Conservation (phyloP, 2,329 filamentous ascomycete species). For the Orbilia javanica region DNA sequence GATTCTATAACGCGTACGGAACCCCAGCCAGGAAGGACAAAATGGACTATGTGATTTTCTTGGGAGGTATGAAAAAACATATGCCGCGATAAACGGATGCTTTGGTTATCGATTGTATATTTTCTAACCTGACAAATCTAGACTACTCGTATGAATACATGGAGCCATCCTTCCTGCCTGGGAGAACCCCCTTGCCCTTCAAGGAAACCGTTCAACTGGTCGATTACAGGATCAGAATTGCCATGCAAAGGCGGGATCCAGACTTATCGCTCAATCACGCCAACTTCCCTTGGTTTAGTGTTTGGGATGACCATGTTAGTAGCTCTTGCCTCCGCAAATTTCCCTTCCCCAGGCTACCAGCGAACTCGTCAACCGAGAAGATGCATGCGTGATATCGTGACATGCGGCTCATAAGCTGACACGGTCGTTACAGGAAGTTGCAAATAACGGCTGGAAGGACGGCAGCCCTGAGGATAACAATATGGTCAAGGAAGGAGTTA, state of each 20-base stretch:
- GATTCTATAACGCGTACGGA: constrained; percentile 69
- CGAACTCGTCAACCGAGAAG: not conserved
- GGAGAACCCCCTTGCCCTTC: constrained; percentile 62
- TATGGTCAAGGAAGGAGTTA: constrained; percentile 72
- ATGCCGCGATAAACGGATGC: constrained; percentile 44
- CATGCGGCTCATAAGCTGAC: constrained; percentile 22
- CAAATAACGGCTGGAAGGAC: constrained; percentile 76
- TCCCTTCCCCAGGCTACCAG: not conserved
- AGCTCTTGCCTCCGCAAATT: constrained; percentile 8
- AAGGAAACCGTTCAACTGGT: constrained; percentile 64
- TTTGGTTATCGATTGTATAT: constrained; percentile 60
- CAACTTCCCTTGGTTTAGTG: constrained; percentile 68
- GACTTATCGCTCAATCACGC: constrained; percentile 67
- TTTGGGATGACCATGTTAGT: constrained; percentile 67
- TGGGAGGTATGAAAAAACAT: constrained; percentile 38
- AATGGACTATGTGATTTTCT: constrained; percentile 67
- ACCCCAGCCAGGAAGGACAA: constrained; percentile 67
- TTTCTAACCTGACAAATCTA: constrained; percentile 61
- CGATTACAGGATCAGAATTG: constrained; percentile 67
- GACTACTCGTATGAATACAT: constrained; percentile 76
- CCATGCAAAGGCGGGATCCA: constrained; percentile 64
- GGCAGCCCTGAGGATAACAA: constrained; percentile 74
- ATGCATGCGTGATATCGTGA: constrained; percentile 3
- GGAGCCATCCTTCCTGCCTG: constrained; percentile 64
- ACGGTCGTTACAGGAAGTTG: constrained; percentile 68